phyloP scores from a whole-genome alignment of 2,329 filamentous ascomycete genomes.

The Endoconidiophora laricicola region DNA sequence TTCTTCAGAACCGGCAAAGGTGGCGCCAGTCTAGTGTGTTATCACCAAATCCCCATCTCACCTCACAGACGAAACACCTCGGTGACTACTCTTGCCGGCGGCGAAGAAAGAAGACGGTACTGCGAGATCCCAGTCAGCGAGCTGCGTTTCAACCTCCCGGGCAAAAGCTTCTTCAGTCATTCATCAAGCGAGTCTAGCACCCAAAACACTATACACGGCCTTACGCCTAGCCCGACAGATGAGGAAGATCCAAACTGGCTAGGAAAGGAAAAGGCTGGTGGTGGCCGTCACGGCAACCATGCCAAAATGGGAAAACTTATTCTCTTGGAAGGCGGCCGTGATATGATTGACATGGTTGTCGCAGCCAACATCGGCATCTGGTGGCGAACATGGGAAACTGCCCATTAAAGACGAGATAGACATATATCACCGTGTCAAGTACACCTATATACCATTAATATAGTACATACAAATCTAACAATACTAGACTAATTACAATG shows the following conservation, averaged over 20 bases:
- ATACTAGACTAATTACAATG: too few species aligned
- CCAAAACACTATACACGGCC: not conserved
- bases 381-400: conserved; percentile 73
- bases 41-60: conserved; percentile 44
- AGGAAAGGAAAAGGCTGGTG: conserved; percentile 69
- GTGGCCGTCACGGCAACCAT: conserved; percentile 67
- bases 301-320: conserved; percentile 92
- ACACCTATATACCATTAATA: too few species aligned
- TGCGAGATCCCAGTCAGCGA: conserved; percentile 49
- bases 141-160: conserved; percentile 75
- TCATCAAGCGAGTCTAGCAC: conserved; percentile 20
- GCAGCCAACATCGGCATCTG: conserved; percentile 84
- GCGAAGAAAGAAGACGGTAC: conserved; percentile 3
- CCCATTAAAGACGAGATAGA: conserved; percentile 15
- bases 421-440: too few species aligned
- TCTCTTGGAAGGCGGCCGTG: conserved; percentile 72
- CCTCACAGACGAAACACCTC: conserved; percentile 16
- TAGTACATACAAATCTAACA: too few species aligned
- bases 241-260: conserved; percentile 46
- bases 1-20: conserved; percentile 66
- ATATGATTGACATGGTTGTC: conserved; percentile 88
- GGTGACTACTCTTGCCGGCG: conserved; percentile 18
- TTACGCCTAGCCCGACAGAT: conserved; percentile 23
- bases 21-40: conserved; percentile 59
- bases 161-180: conserved; percentile 29